Evolutionary conservation across 352 stramenopile genomes (phyloP), one percentile per base, ranked within the genome.

Genomic region (Phytophthora ohioensis): DNA sequence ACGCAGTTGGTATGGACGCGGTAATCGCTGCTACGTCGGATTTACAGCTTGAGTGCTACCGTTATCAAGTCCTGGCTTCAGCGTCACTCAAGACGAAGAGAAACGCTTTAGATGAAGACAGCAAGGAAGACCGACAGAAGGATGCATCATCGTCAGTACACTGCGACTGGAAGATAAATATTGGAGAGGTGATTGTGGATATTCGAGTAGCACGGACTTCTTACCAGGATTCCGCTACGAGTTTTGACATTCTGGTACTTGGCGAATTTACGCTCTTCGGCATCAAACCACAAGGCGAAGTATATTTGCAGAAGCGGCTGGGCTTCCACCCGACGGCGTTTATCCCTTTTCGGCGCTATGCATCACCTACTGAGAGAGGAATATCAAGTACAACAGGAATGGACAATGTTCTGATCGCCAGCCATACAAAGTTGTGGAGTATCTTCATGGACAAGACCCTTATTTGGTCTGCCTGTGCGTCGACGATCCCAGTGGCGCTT

Each of bases 11-110:
- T 1, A 94, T 93, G 74, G 91, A 98, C 57, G 80, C 88, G 15
- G 81, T 98, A 49, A 68, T 98, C 13, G 87, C 89, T 4, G 79
- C 80, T 36, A 95, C 90, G 27, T 93, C 84, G 10, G 87, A 97
- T 48, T 73, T 97, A 34, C 82, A 93, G 46, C 53, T 97, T 7
- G 88, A 97, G 59, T 97, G 91, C 68, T 98, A 97, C 64, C 85
- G 85, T 21, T 94, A 92, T 65, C 90, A 97, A 68, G 90, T 94
- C 6, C 65, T 97, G 15, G 87, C 87, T 15, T 90, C 84, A 0
- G 85, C 87, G 13, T 94, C 87, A 21, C 67, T 94, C 36, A 89
- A 90, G 58, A 85, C 88, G 68, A 87, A 86, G 31, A 71, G 73
- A 27, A 84, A 60, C 36, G 68, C 77, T 0, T 21, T 90, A 30